Base-by-base conservation (phyloP, 2,329 filamentous ascomycete species). In the Malbranchea cinnamomea region DNA sequence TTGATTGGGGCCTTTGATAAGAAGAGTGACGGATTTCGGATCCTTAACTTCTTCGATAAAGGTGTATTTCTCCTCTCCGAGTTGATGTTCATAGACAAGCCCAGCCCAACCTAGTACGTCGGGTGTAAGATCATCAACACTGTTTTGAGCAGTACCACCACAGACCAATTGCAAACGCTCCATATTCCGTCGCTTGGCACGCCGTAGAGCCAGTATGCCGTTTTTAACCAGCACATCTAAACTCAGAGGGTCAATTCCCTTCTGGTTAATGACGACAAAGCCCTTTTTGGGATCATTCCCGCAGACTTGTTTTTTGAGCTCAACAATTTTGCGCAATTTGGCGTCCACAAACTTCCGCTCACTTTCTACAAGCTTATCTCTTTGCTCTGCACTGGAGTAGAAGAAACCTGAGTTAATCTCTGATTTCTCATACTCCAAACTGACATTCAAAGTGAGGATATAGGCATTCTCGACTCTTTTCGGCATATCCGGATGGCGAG, bases 331-430 rank as follows among this genome's bases (percentile, higher is more conserved):
- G 59, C 84, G 79, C 43, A 98, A 63, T 67, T 95, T 98, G 41
- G 89, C 76, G 48, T 98, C 89, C 26, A 98, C 84, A 46, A 94
- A 94, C 38, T 81, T 74, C 40, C 89, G 78, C 64, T 98, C 89
- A 49, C 83, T 93, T 64, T 95, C 89, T 7, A 98, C 89, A 23
- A 98, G 73, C 67, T 95, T 98, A 49, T 95, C 89, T 42, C 89
- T 74, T 64, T 98, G 89, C 42, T 94, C 85, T 16, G 89, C 89
- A 50, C 77, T 92, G 20, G 81, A 93, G 64, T 98, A 98, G 68
- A 92, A 98, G 68, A 98, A 98, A 30, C 85, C 76, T 23, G 85
- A 94, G 71, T 98, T 98, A 57, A 98, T 92, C 60, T 98, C 89
- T 0, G 85, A 87, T 67, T 98, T 98, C 60, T 98, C 89, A 56